phyloP scores from a whole-genome alignment of 345 rosid species.

The Corchorus capsularis region DNA sequence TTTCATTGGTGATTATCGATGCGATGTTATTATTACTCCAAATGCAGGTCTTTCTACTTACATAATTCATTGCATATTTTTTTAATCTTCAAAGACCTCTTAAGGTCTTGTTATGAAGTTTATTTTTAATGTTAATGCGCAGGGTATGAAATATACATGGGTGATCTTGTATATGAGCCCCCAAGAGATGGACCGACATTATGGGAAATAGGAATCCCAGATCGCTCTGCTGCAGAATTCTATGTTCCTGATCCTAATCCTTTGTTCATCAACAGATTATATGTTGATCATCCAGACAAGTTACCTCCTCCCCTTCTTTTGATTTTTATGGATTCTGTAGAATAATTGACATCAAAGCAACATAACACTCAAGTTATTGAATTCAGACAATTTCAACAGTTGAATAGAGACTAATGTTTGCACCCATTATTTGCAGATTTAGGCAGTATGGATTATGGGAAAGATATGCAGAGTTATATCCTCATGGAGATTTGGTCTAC shows the following conservation, averaged over 20 bases:
- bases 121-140: constrained; percentile 14
- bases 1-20: constrained; percentile 78
- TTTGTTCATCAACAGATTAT: constrained; percentile 57
- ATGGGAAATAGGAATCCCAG: constrained; percentile 96
- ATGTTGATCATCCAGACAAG: constrained; percentile 63
- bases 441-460: constrained; percentile 98
- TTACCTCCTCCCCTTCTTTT: constrained; percentile 9
- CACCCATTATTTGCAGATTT: constrained; percentile 41
- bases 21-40: constrained; percentile 41
- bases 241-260: constrained; percentile 83
- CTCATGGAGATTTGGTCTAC: constrained; percentile 67
- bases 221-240: constrained; percentile 82
- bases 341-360: background rate
- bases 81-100: background rate
- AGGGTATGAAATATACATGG: constrained; percentile 52
- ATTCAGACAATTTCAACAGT: too few relatives aligned
- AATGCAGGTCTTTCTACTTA: constrained; percentile 46
- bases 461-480: constrained; percentile 76
- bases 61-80: background rate
- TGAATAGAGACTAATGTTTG: too few relatives aligned
- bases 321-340: background rate
- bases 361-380: background rate
- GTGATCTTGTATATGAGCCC: constrained; percentile 70
- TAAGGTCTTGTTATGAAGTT: background rate
- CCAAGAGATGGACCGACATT: constrained; percentile 80